Percentiles rank a stretch among this genome's conserved stretches.
phyloP scores from a whole-genome alignment of 441 rosid genomes.

The Eruca vesicaria region DNA sequence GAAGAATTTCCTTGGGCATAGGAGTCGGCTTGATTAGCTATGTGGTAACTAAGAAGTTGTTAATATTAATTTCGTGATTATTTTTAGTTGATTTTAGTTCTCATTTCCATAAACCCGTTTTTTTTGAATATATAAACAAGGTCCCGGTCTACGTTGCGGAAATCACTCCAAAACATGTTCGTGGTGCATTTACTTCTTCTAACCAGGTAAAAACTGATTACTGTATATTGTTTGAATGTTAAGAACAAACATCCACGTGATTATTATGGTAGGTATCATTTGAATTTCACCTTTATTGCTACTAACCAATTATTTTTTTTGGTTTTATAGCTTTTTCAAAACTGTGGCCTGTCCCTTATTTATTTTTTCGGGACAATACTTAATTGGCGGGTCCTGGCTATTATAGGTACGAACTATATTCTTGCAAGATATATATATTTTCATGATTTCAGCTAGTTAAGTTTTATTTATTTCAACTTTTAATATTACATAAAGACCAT shows the following conservation, averaged over 20 bases:
- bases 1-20: conserved; percentile 53
- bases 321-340: conserved; percentile 44
- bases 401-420: conserved; percentile 37
- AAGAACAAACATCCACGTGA: not conserved
- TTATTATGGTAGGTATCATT: no score
- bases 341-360: conserved; percentile 42
- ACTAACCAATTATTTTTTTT: not conserved
- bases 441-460: not conserved
- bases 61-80: not conserved
- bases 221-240: not conserved
- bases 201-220: conserved; percentile 30
- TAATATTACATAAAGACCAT: not conserved
- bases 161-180: conserved; percentile 59
- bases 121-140: conserved; percentile 23
- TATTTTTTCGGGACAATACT: conserved; percentile 51
- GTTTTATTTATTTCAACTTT: not conserved
- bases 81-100: not conserved
- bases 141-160: conserved; percentile 68
- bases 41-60: conserved; percentile 41
- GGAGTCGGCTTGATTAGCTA: conserved; percentile 54
- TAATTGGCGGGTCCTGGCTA: conserved; percentile 63
- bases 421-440: not conserved
- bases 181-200: conserved; percentile 54
- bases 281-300: not conserved
- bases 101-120: not conserved